Conservation (phyloP, 176 grass and related monocot genomes). For the Microstegium vimineum region DNA sequence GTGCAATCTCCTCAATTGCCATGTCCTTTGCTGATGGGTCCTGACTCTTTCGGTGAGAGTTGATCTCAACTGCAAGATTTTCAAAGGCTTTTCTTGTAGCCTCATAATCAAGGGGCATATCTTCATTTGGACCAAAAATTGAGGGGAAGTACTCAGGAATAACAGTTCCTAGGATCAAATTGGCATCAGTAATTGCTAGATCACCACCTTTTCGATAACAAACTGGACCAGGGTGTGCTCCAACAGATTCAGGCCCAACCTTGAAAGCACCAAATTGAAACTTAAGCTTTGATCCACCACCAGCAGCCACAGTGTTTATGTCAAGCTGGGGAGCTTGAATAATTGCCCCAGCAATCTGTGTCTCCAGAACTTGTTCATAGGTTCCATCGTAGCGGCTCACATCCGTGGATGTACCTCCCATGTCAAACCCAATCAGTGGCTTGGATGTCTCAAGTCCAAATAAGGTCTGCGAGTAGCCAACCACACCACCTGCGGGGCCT, state of each 20-base stretch:
- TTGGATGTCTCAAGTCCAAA: constrained; percentile 83
- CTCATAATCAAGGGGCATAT: constrained; percentile 81
- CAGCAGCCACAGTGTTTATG: constrained; percentile 97
- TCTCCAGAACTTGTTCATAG: constrained; percentile 96
- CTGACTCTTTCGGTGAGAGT: constrained; percentile 71
- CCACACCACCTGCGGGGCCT: constrained; percentile 90
- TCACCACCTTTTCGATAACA: constrained; percentile 97
- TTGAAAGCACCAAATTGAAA: constrained; percentile 89
- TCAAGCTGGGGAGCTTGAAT: constrained; percentile 98
- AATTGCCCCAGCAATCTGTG: constrained; percentile 83
- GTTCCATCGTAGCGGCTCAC: constrained; percentile 85
- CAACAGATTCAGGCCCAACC: constrained; percentile 92
- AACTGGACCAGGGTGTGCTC: constrained; percentile 89
- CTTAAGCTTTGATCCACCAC: constrained; percentile 91
- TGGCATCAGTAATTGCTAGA: constrained; percentile 82
- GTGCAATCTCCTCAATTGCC: constrained; percentile 84
- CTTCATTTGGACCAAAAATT: constrained; percentile 93
- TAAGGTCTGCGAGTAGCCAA: constrained; percentile 93
- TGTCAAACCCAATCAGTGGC: constrained; percentile 94
- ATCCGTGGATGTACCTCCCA: constrained; percentile 97
- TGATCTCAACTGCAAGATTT: constrained; percentile 66
- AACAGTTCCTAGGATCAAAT: constrained; percentile 89
- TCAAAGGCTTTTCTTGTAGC: constrained; percentile 73
- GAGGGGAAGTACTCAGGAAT: constrained; percentile 90
- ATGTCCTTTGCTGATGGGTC: constrained; percentile 65